These are phyloP conservation scores for Mycena latifolia DNA, from an alignment of 768 basidiomycete genomes.

Conservation along the genomic window DNA sequence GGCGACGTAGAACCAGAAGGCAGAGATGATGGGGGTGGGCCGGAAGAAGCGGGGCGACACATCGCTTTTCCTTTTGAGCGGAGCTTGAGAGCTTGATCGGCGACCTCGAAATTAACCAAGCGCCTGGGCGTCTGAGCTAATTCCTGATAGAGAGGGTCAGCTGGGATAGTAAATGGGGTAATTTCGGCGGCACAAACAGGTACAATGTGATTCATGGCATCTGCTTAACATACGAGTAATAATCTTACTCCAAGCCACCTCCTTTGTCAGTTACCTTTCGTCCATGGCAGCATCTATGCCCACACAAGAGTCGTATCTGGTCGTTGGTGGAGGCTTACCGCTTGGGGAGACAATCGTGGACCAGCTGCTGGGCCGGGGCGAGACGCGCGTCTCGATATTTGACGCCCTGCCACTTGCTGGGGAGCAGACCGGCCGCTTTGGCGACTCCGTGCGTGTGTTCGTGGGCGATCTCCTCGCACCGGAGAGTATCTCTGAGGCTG, in stretches of 20 bases:
- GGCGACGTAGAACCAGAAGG: too few species aligned
- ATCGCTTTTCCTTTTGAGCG: neutral
- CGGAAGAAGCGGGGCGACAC: neutral
- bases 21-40: too few species aligned
- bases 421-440: slow-evolving; percentile 47
- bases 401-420: slow-evolving; percentile 52
- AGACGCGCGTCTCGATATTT: slow-evolving; percentile 56
- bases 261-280: too few species aligned
- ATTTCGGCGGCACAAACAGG: too few species aligned
- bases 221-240: too few species aligned
- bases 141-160: too few species aligned
- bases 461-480: slow-evolving; percentile 60
- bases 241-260: too few species aligned
- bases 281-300: slow-evolving; percentile 25
- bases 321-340: slow-evolving; percentile 58
- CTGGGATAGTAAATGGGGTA: too few species aligned
- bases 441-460: slow-evolving; percentile 49
- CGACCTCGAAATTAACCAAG: slow-evolving; percentile 4
- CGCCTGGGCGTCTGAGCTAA: slow-evolving; percentile 2
- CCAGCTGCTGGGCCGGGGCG: slow-evolving; percentile 54
- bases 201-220: too few species aligned
- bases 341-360: slow-evolving; percentile 61
- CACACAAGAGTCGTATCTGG: slow-evolving; percentile 60
- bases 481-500: too few species aligned
- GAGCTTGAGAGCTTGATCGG: slow-evolving; percentile 1